Evolutionary conservation across 352 stramenopile genomes (phyloP).

Genomic region (Peronospora farinosa): DNA sequence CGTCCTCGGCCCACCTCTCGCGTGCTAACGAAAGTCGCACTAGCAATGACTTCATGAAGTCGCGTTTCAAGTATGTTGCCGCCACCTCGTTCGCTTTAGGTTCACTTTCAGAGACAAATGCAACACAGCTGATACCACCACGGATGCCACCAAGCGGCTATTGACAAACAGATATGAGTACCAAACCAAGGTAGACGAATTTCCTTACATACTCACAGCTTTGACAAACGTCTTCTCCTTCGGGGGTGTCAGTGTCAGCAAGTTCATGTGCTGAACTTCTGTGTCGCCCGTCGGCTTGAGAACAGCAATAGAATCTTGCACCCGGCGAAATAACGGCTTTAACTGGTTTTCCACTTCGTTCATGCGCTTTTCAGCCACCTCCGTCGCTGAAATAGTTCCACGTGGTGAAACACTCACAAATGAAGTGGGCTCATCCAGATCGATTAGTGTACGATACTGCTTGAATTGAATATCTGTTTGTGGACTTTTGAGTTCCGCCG

Average conservation of each 20-base stretch:
- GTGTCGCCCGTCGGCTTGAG: conserved; percentile 16
- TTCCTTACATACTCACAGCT: conserved; percentile 15
- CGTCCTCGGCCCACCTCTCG: conserved; percentile 40
- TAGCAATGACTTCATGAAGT: conserved; percentile 61
- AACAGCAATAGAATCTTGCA: conserved; percentile 36
- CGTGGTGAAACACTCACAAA: conserved; percentile 24
- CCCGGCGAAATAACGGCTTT: conserved; percentile 36
- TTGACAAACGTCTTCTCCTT: conserved; percentile 12
- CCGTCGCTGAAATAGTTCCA: conserved; percentile 11
- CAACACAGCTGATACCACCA: conserved; percentile 48
- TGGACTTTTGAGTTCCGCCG: conserved; percentile 22
- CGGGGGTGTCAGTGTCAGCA: conserved; percentile 26
- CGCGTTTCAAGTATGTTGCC: conserved; percentile 50
- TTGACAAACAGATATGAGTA: conserved; percentile 6
- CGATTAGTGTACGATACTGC: conserved; percentile 39
- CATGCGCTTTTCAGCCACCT: conserved; percentile 33
- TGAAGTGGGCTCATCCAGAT: conserved; percentile 38
- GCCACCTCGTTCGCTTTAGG: conserved; percentile 32
- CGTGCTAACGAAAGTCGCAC: conserved; percentile 47
- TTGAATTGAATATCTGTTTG: conserved; percentile 21
- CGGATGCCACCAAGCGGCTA: conserved; percentile 35
- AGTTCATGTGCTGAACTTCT: conserved; percentile 32
- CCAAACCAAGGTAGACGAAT: neutral
- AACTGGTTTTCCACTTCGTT: conserved; percentile 46
- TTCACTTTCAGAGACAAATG: conserved; percentile 39